phyloP scores from a whole-genome alignment of 2,329 filamentous ascomycete genomes.

The Botryotinia narcissicola region DNA sequence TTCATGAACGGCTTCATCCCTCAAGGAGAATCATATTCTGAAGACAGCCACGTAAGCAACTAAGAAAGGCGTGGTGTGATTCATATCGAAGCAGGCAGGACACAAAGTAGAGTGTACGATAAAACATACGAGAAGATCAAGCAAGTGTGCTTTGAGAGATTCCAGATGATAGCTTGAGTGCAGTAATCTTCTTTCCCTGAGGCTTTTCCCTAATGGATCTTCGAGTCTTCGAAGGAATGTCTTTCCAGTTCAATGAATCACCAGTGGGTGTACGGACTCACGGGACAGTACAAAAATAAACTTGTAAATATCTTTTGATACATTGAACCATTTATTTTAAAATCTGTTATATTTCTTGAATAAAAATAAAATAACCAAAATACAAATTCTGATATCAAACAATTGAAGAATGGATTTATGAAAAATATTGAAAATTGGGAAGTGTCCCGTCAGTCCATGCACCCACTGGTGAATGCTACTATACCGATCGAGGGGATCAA shows the following conservation, averaged over 20 bases:
- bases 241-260: not conserved
- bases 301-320: too few species aligned
- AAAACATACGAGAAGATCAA: not conserved
- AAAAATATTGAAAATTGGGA: too few species aligned
- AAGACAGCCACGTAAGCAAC: accelerated
- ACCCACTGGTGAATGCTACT: not conserved
- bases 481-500: not conserved
- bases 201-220: too few species aligned
- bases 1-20: not conserved
- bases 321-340: too few species aligned
- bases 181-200: not conserved
- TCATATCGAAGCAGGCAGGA: not conserved
- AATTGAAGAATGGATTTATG: too few species aligned
- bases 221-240: not conserved
- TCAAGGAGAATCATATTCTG: not conserved
- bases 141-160: not conserved
- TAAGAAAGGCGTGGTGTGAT: not conserved
- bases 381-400: too few species aligned
- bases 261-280: too few species aligned
- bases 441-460: too few species aligned
- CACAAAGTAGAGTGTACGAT: too few species aligned
- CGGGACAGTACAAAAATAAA: too few species aligned
- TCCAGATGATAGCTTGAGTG: not conserved
- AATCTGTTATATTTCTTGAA: too few species aligned
- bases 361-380: too few species aligned